Base-by-base conservation (phyloP, 2,329 filamentous ascomycete genomes). In the Zymoseptoria crescenta region DNA sequence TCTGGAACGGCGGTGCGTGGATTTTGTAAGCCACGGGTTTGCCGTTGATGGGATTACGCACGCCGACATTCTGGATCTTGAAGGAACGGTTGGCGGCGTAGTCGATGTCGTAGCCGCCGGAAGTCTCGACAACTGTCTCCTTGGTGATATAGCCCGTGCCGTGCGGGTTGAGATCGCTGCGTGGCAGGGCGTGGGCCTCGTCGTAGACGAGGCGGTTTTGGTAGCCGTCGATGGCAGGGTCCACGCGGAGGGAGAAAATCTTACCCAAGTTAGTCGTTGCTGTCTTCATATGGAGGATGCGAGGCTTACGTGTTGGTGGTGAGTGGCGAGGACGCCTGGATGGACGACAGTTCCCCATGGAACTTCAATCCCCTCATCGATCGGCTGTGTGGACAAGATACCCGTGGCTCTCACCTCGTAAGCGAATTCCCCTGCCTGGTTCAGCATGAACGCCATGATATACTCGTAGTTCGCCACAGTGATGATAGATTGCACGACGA, bases 381-480 rank as follows among this genome's bases (percentile, higher is more conserved):
- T 85, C 3, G 85, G 85, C 58, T 86, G 82, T 0, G 85, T 87
- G 57, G 81, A 85, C 19, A 88, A 75, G 59, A 88, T 87, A 4
- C 86, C 86, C 1, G 86, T 88, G 16, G 86, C 86, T 41, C 85
- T 82, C 50, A 87, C 83, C 70, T 89, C 86, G 67, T 88, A 86
- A 64, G 79, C 79, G 52, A 88, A 69, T 66, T 87, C 84, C 57
- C 83, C 86, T 2, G 85, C 85, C 69, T 88, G 86, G 70, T 87
- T 87, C 75, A 89, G 87, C 56, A 85, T 82, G 73, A 86, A 89
- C 2, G 85, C 85, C 45, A 89, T 79, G 65, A 89, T 87, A 69
- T 89, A 89, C 68, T 88, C 86, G 72, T 88, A 89, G 73, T 89
- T 89, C 9, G 84, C 80, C 4, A 88, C 56, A 0, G 64, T 88